Percentiles rank a stretch among this genome's conserved stretches.
Evolutionary conservation across 2,329 filamentous ascomycete genomes (phyloP).

Genomic region (Aspergillus terreus): DNA sequence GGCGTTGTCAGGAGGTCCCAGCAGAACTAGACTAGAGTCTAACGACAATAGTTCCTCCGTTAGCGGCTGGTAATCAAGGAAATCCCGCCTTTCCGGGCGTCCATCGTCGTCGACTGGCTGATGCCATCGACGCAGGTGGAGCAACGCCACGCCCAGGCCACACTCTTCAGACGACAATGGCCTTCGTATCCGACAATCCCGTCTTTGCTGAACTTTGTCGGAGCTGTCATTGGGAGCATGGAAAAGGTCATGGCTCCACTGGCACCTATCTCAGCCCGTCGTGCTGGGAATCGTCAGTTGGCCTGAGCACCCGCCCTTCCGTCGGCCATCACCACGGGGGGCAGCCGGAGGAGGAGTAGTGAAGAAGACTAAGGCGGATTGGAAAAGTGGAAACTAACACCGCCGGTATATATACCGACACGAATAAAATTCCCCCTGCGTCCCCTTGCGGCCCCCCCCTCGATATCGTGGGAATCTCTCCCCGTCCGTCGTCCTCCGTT

Average conservation of each 20-base stretch:
- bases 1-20: not conserved
- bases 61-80: not conserved
- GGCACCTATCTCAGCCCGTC: not conserved
- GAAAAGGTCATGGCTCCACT: not conserved
- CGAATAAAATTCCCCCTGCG: not conserved
- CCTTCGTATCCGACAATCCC: not conserved
- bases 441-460: not conserved
- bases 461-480: not conserved
- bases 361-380: no score
- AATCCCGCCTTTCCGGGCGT: not conserved
- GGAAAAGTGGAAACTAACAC: no score
- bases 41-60: not conserved
- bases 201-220: not conserved
- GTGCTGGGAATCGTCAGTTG: not conserved
- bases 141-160: constrained; percentile 1
- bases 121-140: not conserved
- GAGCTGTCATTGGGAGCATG: not conserved
- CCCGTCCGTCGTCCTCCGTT: not conserved
- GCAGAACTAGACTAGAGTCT: not conserved
- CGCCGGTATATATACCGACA: not conserved
- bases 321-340: no score
- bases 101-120: not conserved
- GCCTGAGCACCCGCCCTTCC: not conserved
- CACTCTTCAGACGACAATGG: not conserved
- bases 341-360: no score